Base-by-base conservation (phyloP, 2,329 filamentous ascomycete species). In the Xylariaceae sp. region DNA sequence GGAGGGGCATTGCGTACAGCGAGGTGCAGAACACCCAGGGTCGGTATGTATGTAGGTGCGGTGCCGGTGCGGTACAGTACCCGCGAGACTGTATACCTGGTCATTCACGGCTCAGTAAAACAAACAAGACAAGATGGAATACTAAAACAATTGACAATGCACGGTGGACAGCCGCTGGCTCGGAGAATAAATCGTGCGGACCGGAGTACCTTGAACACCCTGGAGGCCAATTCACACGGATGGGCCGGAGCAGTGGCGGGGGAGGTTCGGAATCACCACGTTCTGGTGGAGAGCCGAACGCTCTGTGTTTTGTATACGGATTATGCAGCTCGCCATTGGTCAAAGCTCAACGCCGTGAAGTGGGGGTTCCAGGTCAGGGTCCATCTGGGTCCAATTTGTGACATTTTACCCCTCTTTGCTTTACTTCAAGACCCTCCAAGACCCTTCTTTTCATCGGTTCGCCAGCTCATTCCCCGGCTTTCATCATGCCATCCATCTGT, bases 1-100 rank as follows among this genome's bases (percentile, higher is more conserved):
- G 44, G 50, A 38, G 40, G 50, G 50, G 46, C 50, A 44, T 33
- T 35, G 34, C 40, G 21, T 35, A 32, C 27, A 32, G 27, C 12
- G 12, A 16, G 27, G 7, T 32, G 27, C 4, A 8, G n/a, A 20
- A 36, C 19, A 36, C n/a, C 11, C 25, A 14, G 25, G 25, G 34
- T 36, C 16, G 14, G n/a, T 17, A 36, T 14, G 14, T 36, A 16
- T 10, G 14, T 32, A 32, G 4, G 27, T 16, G 27, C 7, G 12
- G 12, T 8, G 16, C 27, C 27, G 12, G 27, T 40, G 27, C 7
- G 12, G 12, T 8, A 32, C 27, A 12, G 12, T 12, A 25, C 23
- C 22, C 17, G 22, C 34, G 34, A 20, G 34, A n/a, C n/a, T n/a
- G 34, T 17, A 32, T 12, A 8, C 16, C 4, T 32, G 12, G 27